phyloP scores from a whole-genome alignment of 768 basidiomycete species.

The Phaeotremella skinneri region DNA sequence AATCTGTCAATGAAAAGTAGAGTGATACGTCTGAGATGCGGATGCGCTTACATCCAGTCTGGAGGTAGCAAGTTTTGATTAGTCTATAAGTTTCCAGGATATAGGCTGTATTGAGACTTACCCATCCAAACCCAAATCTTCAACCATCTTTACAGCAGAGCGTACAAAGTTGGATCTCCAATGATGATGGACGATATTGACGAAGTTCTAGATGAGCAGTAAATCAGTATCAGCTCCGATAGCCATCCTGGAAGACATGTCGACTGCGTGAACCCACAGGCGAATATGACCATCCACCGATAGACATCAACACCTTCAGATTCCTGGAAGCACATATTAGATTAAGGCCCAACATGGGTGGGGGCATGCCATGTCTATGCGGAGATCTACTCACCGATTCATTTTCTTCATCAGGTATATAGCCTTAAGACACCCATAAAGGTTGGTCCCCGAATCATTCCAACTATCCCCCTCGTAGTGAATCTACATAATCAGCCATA shows the following conservation, averaged over 20 bases:
- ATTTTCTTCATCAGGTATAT: constrained; percentile 86
- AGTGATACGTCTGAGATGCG: constrained; percentile 1
- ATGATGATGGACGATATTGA: constrained; percentile 65
- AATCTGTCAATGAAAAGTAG: constrained; percentile 9
- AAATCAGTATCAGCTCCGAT: background rate
- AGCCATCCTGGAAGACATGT: background rate
- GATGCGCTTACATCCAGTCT: constrained; percentile 26
- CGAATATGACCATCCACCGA: constrained; percentile 71
- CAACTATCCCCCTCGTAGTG: constrained; percentile 94
- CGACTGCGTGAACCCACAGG: too few species aligned
- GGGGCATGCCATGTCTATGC: background rate
- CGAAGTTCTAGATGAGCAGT: constrained; percentile 72
- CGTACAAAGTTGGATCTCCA: constrained; percentile 75
- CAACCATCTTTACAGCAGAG: constrained; percentile 72
- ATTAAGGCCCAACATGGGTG: constrained; percentile 58
- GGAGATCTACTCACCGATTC: constrained; percentile 57
- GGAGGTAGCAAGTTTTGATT: background rate
- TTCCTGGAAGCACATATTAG: constrained; percentile 43
- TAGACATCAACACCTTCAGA: constrained; percentile 67
- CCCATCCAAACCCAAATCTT: constrained; percentile 90
- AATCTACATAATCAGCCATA: constrained; percentile 58
- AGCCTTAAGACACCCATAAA: constrained; percentile 94
- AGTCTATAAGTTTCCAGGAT: background rate
- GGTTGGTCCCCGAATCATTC: constrained; percentile 84
- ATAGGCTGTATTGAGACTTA: constrained; percentile 11